Percentiles rank a stretch among this genome's conserved stretches.
phyloP scores from a whole-genome alignment of 1,284 basidiomycete species.

The Malassezia caprae region DNA sequence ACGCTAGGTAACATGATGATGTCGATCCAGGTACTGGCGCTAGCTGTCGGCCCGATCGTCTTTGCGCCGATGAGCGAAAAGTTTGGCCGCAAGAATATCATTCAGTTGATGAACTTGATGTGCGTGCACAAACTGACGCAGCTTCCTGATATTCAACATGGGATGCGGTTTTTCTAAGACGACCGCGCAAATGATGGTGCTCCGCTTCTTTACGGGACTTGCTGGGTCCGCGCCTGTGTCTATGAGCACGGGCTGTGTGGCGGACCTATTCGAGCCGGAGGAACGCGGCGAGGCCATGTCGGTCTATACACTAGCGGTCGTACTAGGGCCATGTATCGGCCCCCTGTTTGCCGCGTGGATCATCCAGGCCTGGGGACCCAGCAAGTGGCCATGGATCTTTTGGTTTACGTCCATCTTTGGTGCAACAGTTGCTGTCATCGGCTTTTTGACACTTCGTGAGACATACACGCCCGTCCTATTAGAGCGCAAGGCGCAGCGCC shows the following conservation, averaged over 20 bases:
- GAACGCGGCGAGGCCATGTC: slow-evolving; percentile 35
- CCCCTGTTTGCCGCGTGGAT: slow-evolving; percentile 28
- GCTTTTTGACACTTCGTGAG: slow-evolving; percentile 34
- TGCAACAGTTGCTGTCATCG: slow-evolving; percentile 24
- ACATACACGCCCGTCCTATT: slow-evolving; percentile 48
- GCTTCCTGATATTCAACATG: slow-evolving; percentile 17
- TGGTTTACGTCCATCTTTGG: slow-evolving; percentile 28
- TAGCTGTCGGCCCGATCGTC: slow-evolving; percentile 1
- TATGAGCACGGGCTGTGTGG: slow-evolving; percentile 57
- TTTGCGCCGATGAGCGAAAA: slow-evolving; percentile 12
- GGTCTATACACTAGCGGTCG: slow-evolving; percentile 55
- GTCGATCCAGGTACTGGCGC: slow-evolving; percentile 6
- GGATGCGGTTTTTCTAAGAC: slow-evolving; percentile 21
- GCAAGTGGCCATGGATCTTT: slow-evolving; percentile 30
- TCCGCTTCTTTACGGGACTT: slow-evolving; percentile 34
- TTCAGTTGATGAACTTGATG: slow-evolving; percentile 5
- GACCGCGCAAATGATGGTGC: slow-evolving; percentile 23
- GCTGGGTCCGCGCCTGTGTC: slow-evolving; percentile 41
- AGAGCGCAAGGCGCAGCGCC: slow-evolving; percentile 38
- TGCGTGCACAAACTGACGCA: neutral
- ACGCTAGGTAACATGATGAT: slow-evolving; percentile 12
- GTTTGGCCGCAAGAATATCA: slow-evolving; percentile 11
- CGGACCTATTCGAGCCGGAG: slow-evolving; percentile 62
- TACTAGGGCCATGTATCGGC: slow-evolving; percentile 31
- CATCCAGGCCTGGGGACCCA: slow-evolving; percentile 18